Evolutionary conservation across 192 early-diverging fungal genomes (phyloP).

Genomic region (Linnemannia elongata): DNA sequence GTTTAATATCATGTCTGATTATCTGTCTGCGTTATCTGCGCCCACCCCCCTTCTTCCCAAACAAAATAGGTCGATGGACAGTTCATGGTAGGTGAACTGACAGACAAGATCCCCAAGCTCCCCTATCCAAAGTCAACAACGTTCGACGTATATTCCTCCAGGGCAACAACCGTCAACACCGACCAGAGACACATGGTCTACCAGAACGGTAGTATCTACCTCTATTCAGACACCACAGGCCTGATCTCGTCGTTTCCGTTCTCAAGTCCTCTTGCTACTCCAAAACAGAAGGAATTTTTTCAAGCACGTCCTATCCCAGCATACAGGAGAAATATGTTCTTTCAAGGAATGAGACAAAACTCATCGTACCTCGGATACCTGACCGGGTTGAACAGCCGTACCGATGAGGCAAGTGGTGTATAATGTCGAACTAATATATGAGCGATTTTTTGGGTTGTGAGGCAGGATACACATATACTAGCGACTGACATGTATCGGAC

Average conservation of each 20-base stretch:
- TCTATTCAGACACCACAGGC: background rate
- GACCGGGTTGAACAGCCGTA: background rate
- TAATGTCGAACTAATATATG: too few relatives aligned
- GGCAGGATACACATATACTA: too few relatives aligned
- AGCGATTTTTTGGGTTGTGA: too few relatives aligned
- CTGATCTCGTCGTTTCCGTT: background rate
- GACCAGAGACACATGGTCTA: background rate
- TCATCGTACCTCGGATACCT: background rate
- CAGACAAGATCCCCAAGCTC: background rate
- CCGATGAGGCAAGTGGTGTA: too few relatives aligned
- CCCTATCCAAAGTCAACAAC: background rate
- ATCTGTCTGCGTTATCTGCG: background rate
- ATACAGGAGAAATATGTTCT: background rate
- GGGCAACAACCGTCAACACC: background rate
- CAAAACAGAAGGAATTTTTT: background rate
- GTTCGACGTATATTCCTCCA: background rate
- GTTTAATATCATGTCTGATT: background rate
- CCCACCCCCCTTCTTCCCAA: background rate
- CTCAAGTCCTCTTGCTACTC: background rate
- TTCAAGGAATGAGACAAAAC: background rate
- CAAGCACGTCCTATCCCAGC: background rate
- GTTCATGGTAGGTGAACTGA: background rate
- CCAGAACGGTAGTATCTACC: background rate
- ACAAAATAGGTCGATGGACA: background rate
- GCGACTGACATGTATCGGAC: background rate